These are phyloP conservation scores for Yamadazyma taylorii DNA, from an alignment of 1,139 yeast genomes.

Conservation along the genomic window DNA sequence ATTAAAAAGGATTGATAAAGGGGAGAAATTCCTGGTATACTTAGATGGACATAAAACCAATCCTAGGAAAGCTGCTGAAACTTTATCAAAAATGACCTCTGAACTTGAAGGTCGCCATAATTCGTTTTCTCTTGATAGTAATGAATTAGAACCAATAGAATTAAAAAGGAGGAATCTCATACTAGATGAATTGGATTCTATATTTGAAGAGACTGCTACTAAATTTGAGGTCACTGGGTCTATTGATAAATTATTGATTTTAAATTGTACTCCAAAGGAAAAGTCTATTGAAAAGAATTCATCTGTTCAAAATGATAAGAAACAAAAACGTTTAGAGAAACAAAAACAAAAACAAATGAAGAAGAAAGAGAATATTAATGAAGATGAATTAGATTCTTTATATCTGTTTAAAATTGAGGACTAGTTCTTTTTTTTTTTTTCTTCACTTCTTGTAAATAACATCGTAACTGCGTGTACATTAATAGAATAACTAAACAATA, in stretches of 20 bases:
- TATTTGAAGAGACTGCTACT: conserved; percentile 33
- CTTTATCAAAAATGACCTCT: conserved; percentile 9
- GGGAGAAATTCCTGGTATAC: conserved; percentile 33
- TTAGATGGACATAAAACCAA: conserved; percentile 24
- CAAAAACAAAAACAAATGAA: conserved; percentile 12
- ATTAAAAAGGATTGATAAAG: conserved; percentile 29
- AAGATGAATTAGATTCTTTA: conserved; percentile 42
- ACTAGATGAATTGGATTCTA: conserved; percentile 22
- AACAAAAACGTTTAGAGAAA: conserved; percentile 18
- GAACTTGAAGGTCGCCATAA: conserved; percentile 1
- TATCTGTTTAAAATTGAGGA: conserved; percentile 46
- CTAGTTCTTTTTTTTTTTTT: conserved; percentile 11
- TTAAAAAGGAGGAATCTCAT: conserved; percentile 32
- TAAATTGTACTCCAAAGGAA: conserved; percentile 21
- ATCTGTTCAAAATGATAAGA: conserved; percentile 16
- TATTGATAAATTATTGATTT: conserved; percentile 21
- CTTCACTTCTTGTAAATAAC: conserved; percentile 9
- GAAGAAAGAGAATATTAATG: conserved; percentile 17
- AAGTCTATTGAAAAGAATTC: conserved; percentile 14
- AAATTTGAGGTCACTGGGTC: conserved; percentile 32
- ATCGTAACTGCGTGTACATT: conserved; percentile 2
- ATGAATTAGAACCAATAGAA: conserved; percentile 23
- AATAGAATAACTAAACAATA: conserved; percentile 9
- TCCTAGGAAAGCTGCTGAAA: conserved; percentile 9
- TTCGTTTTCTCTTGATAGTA: conserved; percentile 19